phyloP scores from a whole-genome alignment of 2,329 filamentous ascomycete genomes.

The Pseudogymnoascus sp. region DNA sequence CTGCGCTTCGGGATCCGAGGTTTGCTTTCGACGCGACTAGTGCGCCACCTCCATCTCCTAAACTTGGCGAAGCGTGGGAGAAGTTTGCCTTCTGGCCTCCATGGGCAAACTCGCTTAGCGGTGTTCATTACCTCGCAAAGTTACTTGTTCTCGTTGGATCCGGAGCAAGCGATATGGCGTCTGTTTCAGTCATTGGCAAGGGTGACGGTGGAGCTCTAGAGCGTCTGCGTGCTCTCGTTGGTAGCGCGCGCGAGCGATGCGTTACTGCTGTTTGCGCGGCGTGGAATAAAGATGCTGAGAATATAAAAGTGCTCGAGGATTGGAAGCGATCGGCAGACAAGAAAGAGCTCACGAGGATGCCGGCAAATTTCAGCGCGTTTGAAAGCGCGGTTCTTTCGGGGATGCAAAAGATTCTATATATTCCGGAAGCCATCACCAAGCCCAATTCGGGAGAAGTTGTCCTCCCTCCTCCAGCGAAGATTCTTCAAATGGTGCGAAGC shows the following conservation, averaged over 20 bases:
- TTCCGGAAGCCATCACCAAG: slow-evolving; percentile 75
- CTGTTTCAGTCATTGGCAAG: slow-evolving; percentile 56
- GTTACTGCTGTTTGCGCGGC: slow-evolving; percentile 78
- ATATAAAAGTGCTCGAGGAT: slow-evolving; percentile 85
- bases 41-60: slow-evolving; percentile 67
- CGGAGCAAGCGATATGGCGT: slow-evolving; percentile 77
- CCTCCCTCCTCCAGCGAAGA: slow-evolving; percentile 73
- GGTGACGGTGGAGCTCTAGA: slow-evolving; percentile 55
- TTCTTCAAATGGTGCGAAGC: slow-evolving; percentile 81
- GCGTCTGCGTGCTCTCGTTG: slow-evolving; percentile 66
- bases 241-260: slow-evolving; percentile 72
- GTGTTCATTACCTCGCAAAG: slow-evolving; percentile 81
- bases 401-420: slow-evolving; percentile 92
- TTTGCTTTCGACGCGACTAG: slow-evolving; percentile 76
- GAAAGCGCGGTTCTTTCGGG: slow-evolving; percentile 73
- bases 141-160: slow-evolving; percentile 77
- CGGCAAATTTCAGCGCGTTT: slow-evolving; percentile 74
- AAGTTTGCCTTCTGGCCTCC: slow-evolving; percentile 95
- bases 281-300: slow-evolving; percentile 90
- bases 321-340: slow-evolving; percentile 80
- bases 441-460: slow-evolving; percentile 69
- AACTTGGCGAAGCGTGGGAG: slow-evolving; percentile 79
- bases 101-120: slow-evolving; percentile 82
- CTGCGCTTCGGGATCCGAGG: slow-evolving; percentile 57
- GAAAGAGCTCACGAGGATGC: slow-evolving; percentile 85